Evolutionary conservation across 2,329 filamentous ascomycete species (phyloP).

Genomic region (Drechslerella dactyloides): DNA sequence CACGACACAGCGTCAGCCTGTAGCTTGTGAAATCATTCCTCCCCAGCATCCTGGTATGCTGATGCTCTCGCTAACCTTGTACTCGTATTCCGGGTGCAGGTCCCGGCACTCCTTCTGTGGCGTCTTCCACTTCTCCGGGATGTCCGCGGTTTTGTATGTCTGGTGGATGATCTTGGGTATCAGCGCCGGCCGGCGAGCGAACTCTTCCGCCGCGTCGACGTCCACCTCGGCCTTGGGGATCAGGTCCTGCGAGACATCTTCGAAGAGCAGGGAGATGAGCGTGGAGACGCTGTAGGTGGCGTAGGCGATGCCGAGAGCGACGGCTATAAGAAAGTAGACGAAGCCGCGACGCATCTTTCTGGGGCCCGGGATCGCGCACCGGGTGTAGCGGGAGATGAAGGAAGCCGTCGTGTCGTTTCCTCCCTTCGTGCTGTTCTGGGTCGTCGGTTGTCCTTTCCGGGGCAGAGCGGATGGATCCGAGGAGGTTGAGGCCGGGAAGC

Average conservation of each 20-base stretch:
- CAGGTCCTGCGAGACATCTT: constrained; percentile 71
- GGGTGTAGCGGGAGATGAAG: neutral
- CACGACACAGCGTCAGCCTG: constrained; percentile 54
- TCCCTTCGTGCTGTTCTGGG: constrained; percentile 4
- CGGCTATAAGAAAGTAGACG: constrained; percentile 69
- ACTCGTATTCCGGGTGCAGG: constrained; percentile 74
- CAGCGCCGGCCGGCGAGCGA: constrained; percentile 66
- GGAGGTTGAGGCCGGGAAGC: constrained; percentile 12
- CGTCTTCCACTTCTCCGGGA: constrained; percentile 70
- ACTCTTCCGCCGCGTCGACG: constrained; percentile 66
- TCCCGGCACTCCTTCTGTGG: constrained; percentile 72
- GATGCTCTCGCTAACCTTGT: constrained; percentile 66
- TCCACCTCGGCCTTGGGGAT: constrained; percentile 72
- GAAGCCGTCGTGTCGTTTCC: constrained; percentile 1
- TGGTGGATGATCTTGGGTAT: constrained; percentile 81
- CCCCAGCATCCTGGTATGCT: constrained; percentile 1
- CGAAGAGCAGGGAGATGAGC: constrained; percentile 71
- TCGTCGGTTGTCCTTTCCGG: constrained; percentile 28
- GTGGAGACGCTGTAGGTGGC: constrained; percentile 73
- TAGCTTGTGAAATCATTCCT: neutral
- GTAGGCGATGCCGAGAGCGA: constrained; percentile 68
- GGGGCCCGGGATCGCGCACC: neutral
- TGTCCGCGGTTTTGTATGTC: constrained; percentile 73
- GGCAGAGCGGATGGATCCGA: constrained; percentile 51
- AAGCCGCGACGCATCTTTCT: constrained; percentile 54